phyloP scores from a whole-genome alignment of 1,284 basidiomycete genomes.

The Trichosporon faecale region DNA sequence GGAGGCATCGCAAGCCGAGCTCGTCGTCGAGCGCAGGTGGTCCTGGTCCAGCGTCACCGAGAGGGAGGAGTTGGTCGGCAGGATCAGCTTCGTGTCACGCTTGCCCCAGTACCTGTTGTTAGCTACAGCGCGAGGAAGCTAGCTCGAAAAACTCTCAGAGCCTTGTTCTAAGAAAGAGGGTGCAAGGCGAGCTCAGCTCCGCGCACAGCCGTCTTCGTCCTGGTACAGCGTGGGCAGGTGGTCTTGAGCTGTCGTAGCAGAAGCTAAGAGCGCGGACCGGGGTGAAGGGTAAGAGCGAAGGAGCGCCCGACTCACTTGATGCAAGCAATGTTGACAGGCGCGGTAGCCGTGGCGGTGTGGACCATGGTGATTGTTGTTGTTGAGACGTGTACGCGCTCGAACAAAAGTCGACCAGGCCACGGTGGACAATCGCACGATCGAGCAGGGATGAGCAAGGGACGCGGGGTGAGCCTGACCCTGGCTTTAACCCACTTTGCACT shows the following conservation, averaged over 20 bases:
- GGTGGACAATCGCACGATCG: constrained; percentile 7
- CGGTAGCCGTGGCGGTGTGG: constrained; percentile 83
- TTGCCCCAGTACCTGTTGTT: constrained; percentile 93
- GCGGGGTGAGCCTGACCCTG: background rate
- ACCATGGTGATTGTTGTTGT: constrained; percentile 44
- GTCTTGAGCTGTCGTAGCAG: no score
- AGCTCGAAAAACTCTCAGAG: no score
- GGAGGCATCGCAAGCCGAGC: constrained; percentile 75
- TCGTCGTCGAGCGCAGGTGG: constrained; percentile 89
- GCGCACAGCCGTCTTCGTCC: no score
- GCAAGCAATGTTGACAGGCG: constrained; percentile 93
- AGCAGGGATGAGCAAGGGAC: background rate
- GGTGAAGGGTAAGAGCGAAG: background rate
- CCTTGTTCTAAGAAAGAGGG: no score
- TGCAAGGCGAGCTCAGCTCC: no score
- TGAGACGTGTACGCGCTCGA: background rate
- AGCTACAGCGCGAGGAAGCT: constrained; percentile 15
- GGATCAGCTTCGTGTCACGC: constrained; percentile 87
- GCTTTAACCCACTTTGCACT: background rate
- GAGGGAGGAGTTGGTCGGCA: constrained; percentile 96
- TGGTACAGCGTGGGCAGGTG: no score
- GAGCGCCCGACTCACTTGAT: constrained; percentile 68
- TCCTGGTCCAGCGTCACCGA: constrained; percentile 97
- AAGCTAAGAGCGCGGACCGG: no score
- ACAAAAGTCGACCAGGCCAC: constrained; percentile 5